Evolutionary conservation across 2,329 filamentous ascomycete species (phyloP), one percentile per base, ranked within the genome.

Genomic region (Mariannaea elegans): DNA sequence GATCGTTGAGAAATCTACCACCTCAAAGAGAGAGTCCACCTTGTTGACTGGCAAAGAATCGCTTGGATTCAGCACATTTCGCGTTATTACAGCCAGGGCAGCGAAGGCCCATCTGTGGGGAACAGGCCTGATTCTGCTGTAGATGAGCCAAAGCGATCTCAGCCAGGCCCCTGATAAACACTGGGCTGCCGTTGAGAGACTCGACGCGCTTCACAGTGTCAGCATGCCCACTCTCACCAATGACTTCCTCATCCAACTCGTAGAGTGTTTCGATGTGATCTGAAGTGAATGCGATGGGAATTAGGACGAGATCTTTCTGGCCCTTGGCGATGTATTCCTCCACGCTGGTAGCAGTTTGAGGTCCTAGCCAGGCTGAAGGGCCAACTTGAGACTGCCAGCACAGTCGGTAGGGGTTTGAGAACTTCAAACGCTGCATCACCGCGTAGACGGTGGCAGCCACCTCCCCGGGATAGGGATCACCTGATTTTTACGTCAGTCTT

Each of bases 321-420:
- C 94, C 95, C 77, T 95, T 93, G 73, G 91, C 87, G 66, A 98
- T 88, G 73, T 97, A 96, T 61, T 93, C 85, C 73, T 94, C 88
- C 10, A 99, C 95, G 0, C 94, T 94, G 66, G 90, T 88, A 61
- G 90, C 89, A 0, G 95, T 99, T 77, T 99, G 95, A 10, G 95
- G 94, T 19, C 95, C 95, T 8, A 99, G 84, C 95, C 95, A 99
- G 18, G 95, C 91, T 24, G 90, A 92, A 0, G 96, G 95, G 7
- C 96, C 95, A 64, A 99, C 95, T 78, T 99, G 95, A 5, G 94
- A 97, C 77, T 99, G 95, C 95, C 95, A 99, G 72, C 94, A 95
- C 16, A 99, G 83, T 54, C 95, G 89, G 78, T 97, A 98, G 6
- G 91, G 92, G 78, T 99, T 95, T 62, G 87, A 90, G 77, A 95